Evolutionary conservation across 257 asterid species (phyloP).

Genomic region (Solanum clarkiae): DNA sequence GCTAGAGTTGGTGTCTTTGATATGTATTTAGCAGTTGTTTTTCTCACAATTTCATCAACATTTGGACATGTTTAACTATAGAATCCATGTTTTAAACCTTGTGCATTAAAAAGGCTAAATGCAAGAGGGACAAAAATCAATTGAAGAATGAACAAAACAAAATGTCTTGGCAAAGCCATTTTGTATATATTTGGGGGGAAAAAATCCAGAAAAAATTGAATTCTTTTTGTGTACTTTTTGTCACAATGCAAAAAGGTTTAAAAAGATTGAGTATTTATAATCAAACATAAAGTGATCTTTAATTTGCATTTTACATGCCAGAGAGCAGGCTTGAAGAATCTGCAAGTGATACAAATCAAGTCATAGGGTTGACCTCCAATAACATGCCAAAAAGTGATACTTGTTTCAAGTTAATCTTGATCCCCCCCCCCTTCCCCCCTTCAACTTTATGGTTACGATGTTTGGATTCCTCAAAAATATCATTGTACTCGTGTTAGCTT

Average conservation of each 20-base stretch:
- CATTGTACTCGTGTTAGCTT: too few relatives aligned
- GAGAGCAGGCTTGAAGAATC: neutral
- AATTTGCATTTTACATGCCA: neutral
- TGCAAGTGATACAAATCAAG: neutral
- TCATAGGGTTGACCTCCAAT: neutral
- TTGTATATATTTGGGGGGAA: neutral
- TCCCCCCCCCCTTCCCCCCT: too few relatives aligned
- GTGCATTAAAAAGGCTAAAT: slow-evolving; percentile 16
- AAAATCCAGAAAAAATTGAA: neutral
- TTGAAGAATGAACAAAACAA: neutral
- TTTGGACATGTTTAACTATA: slow-evolving; percentile 34
- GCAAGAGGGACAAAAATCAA: slow-evolving; percentile 3
- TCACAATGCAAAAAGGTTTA: neutral
- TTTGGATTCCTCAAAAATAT: too few relatives aligned
- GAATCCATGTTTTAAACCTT: slow-evolving; percentile 11
- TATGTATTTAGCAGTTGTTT: slow-evolving; percentile 22
- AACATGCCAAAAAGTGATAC: neutral
- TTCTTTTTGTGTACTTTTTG: neutral
- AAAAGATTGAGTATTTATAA: neutral
- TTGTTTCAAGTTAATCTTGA: too few relatives aligned
- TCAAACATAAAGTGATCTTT: neutral
- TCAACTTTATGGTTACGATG: too few relatives aligned
- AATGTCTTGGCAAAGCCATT: slow-evolving; percentile 25
- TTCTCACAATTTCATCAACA: slow-evolving; percentile 34
- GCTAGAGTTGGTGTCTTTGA: slow-evolving; percentile 33